Evolutionary conservation across 2,329 filamentous ascomycete species (phyloP), one percentile per base, ranked within the genome.

Genomic region (Nigrospora oryzae): DNA sequence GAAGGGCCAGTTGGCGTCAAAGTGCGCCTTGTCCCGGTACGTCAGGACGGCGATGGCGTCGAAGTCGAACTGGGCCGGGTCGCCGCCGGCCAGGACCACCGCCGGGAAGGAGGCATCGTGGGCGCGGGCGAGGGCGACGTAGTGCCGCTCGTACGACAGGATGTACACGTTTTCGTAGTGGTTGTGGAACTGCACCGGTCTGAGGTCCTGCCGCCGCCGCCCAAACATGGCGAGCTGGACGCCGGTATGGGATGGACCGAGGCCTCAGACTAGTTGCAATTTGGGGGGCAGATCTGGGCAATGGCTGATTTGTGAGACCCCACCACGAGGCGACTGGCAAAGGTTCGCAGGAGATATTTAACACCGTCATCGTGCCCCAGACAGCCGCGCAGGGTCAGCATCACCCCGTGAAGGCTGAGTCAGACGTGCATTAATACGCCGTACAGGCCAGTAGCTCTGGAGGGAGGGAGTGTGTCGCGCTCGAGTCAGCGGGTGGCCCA

Each of bases 121-220:
- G n/a, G n/a, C 12, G 23, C 7, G 23, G 11, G 31, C 39, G 11
- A 50, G 48, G 40, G 43, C 42, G 33, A 57, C 38, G 40, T 57
- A 57, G 15, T 49, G 47, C 13, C 53, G 51, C 41, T 47, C 46
- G 43, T 56, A 50, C 6, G 49, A 38, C 8, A 49, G 49, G 8
- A 57, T 47, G 36, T 58, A 54, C n/a, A 46, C 48, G 46, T 51
- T 49, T 39, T 57, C 53, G 23, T 56, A 54, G 41, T 58, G 51
- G 28, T 54, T 45, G 4, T 38, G 48, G 44, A 51, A 57, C 19
- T 57, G 44, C 34, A 50, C 54, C 19, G 52, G 55, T 5, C 52
- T 52, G 13, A 49, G 47, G 36, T 49, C 53, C 3, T 49, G 44
- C 23, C 39, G 39, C 13, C 39, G 39, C 3, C 31, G 39, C 17